Base-by-base conservation (phyloP, 306 rosid species). In the Pachyrhizus erosus region DNA sequence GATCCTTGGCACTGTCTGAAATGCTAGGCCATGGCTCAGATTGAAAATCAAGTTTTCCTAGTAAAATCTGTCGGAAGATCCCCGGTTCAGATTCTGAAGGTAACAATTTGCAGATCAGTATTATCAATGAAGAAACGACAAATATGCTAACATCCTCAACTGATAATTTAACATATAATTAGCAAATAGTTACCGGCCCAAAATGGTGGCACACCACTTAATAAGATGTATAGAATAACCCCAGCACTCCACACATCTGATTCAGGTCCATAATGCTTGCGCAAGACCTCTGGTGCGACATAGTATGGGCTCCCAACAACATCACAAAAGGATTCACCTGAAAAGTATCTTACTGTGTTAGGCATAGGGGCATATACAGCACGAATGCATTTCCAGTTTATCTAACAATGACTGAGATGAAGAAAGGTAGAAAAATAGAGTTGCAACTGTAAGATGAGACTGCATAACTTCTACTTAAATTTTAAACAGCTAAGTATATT, bases 161-260 rank as follows among this genome's bases (percentile, higher is more conserved):
- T 51, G 60, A 61, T 21, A 76, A 70, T 79, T 67, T 55, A 75
- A 69, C 82, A 73, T n/a, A 54, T 62, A 69, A 73, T 67, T 68
- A 23, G 51, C 23, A 46, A 58, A 81, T 69, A 80, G 3, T 55
- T 86, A 90, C 93, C 93, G 0, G 88, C 93, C 93, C 93, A 90
- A 77, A 90, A 90, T 73, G 93, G 93, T n/a, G 93, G 93, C 87
- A 84, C 87, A 45, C 93, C 93, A 80, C 93, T 84, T 64, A 90
- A 82, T 71, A 90, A 82, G 75, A 90, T 90, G 89, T 90, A 88
- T 75, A 86, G 73, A 74, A 90, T 86, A 72, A 90, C 91, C 52
- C 93, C 93, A 0, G 93, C 93, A 83, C 93, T 90, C 91, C 91
- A 90, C 29, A 90, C 91, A 80, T 90, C 93, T 13, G 89, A 76